These are phyloP conservation scores for Claviceps humidiphila DNA, from an alignment of 2,329 filamentous ascomycete genomes.

Conservation along the genomic window DNA sequence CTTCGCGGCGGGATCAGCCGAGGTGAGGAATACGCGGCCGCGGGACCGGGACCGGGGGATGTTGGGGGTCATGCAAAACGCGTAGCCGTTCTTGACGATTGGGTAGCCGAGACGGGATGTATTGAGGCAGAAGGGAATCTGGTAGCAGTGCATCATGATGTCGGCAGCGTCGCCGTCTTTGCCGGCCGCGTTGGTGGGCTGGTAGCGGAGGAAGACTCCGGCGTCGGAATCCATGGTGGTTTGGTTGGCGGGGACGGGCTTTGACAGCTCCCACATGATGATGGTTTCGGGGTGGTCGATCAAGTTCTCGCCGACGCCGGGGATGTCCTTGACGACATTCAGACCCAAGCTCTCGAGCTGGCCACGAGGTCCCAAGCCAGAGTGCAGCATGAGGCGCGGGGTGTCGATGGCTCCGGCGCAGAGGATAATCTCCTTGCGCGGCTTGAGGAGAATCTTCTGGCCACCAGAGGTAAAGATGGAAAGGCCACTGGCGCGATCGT, in stretches of 20 bases:
- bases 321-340: constrained; percentile 41
- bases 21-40: constrained; percentile 66
- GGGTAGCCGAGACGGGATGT: constrained; percentile 65
- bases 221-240: constrained; percentile 88
- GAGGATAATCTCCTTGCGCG: constrained; percentile 65
- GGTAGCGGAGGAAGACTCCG: constrained; percentile 74
- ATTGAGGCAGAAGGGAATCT: constrained; percentile 85
- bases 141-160: constrained; percentile 95
- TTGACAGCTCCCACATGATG: constrained; percentile 65
- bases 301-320: constrained; percentile 48
- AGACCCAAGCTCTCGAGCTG: constrained; percentile 42
- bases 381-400: constrained; percentile 50
- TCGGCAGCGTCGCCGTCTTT: constrained; percentile 67
- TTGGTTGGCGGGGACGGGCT: constrained; percentile 60
- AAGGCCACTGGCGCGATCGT: constrained; percentile 59
- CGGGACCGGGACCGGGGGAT: constrained; percentile 72
- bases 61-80: constrained; percentile 90
- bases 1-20: constrained; percentile 61
- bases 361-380: constrained; percentile 40
- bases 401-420: constrained; percentile 73
- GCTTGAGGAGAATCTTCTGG: constrained; percentile 40
- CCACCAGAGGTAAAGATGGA: constrained; percentile 48
- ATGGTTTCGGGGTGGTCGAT: constrained; percentile 48
- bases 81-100: constrained; percentile 52
- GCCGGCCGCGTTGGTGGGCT: constrained; percentile 51